These are phyloP conservation scores for Hibiscus syriacus DNA, from an alignment of 345 rosid species.

Conservation along the genomic window DNA sequence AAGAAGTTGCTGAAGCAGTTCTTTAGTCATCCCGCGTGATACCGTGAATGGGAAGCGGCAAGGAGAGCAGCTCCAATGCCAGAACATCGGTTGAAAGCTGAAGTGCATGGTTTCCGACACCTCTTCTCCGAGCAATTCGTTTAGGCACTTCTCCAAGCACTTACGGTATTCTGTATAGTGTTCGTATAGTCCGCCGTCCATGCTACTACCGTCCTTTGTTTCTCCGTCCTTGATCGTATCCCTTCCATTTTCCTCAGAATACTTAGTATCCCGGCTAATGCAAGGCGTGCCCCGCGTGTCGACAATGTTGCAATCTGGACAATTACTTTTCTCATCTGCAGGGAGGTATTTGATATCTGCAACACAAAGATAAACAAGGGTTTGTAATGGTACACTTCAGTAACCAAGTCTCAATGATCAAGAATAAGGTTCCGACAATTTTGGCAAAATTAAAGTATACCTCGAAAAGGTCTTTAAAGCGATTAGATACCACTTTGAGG, in stretches of 20 bases:
- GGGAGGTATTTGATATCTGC: conserved; percentile 48
- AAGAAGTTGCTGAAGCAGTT: neutral
- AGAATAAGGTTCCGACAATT: neutral
- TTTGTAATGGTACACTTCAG: neutral
- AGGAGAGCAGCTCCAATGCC: conserved; percentile 77
- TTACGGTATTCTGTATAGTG: conserved; percentile 54
- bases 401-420: neutral
- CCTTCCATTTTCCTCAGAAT: conserved; percentile 68
- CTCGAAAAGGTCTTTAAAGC: conserved; percentile 55
- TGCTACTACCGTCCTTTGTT: conserved; percentile 48
- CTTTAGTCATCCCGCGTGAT: conserved; percentile 17
- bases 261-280: conserved; percentile 72
- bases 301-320: conserved; percentile 69
- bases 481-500: conserved; percentile 55
- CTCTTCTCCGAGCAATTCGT: conserved; percentile 59
- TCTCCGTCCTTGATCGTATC: conserved; percentile 47
- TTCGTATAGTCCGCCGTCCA: conserved; percentile 19
- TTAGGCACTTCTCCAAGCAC: conserved; percentile 48
- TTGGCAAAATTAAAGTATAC: conserved; percentile 24
- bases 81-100: conserved; percentile 59
- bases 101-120: conserved; percentile 36
- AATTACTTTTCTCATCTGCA: conserved; percentile 52
- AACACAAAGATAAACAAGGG: neutral
- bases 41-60: conserved; percentile 71
- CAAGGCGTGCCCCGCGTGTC: conserved; percentile 59